These are phyloP conservation scores for Pseudevernia furfuracea DNA, from an alignment of 495 filamentous ascomycete species.

Conservation along the genomic window DNA sequence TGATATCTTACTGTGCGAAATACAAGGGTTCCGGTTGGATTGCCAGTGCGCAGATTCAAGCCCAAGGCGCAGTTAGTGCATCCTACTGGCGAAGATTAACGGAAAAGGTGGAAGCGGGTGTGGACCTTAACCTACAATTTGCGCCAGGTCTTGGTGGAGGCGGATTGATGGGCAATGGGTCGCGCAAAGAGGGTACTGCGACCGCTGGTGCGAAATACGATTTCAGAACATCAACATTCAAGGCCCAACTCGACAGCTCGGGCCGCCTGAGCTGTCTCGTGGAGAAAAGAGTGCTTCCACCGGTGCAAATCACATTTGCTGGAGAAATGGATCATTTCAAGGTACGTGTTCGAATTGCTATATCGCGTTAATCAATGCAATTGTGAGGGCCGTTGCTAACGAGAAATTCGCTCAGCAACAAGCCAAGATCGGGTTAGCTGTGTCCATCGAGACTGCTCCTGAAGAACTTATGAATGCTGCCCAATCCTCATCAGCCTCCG, in stretches of 20 bases:
- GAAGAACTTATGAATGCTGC: conserved; percentile 92
- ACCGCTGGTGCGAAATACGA: conserved; percentile 96
- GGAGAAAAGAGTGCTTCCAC: conserved; percentile 89
- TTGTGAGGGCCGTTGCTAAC: conserved; percentile 1
- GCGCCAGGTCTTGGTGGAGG: conserved; percentile 50
- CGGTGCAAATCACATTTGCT: conserved; percentile 85
- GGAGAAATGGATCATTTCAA: conserved; percentile 95
- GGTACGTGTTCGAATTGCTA: conserved; percentile 42
- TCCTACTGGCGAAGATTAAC: conserved; percentile 91
- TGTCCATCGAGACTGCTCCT: conserved; percentile 82
- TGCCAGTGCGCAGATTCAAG: conserved; percentile 75
- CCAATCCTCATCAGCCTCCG: conserved; percentile 33
- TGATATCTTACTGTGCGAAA: conserved; percentile 76
- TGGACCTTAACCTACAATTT: conserved; percentile 86
- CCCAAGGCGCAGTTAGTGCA: conserved; percentile 76
- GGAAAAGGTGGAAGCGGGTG: conserved; percentile 93
- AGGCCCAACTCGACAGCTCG: conserved; percentile 89
- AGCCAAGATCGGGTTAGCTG: conserved; percentile 88
- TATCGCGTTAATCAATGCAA: conserved; percentile 25
- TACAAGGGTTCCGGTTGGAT: conserved; percentile 91
- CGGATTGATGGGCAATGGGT: conserved; percentile 60
- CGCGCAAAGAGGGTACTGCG: conserved; percentile 76
- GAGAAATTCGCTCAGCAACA: conserved; percentile 58
- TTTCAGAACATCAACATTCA: conserved; percentile 88
- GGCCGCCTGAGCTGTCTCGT: conserved; percentile 87